Evolutionary conservation across 179 eudicot species (phyloP), one percentile per base, ranked within the genome.

Genomic region (Amaranthus tricolor): DNA sequence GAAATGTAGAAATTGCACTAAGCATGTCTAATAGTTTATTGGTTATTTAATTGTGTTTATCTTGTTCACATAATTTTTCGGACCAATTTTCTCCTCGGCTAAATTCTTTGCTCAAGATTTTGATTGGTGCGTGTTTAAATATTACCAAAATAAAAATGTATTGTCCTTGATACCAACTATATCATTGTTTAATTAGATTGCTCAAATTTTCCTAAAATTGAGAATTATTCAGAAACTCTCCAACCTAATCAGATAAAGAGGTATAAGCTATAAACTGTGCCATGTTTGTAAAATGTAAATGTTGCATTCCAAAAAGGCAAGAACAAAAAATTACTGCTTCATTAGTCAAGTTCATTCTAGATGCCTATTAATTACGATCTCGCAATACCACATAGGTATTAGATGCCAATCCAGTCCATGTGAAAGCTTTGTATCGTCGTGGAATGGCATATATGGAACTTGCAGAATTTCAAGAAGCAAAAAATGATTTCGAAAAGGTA

Each of bases 391-490:
- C 5, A 69, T 78, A 96, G 99, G 99, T 96, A 44, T 79, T 96
- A 81, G 99, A 96, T 62, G 83, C 89, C 76, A 89, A 88, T 72
- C 98, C 99, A 45, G 91, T 49, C 69, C 99, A 96, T 82, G 96
- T 85, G 19, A 96, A 96, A 87, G 99, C 94, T 75, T 85, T 96
- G 57, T 96, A 96, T 83, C 96, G 98, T 31, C 94, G 99, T 53
- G 99, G 99, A 82, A 91, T 96, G 97, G 99, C 99, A 24, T 80
- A 88, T 78, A 88, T 93, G 98, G 88, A 84, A 65, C 81, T 80
- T 74, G 99, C 96, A 79, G 98, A 96, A 74, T 96, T 86, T 81
- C 97, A 93, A 74, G 94, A 93, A 81, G 98, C 99, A 66, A 89
- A 89, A 80, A 86, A 57, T 70, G 98, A 96, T 84, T 93, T 96